Conservation (phyloP, 2,329 filamentous ascomycete genomes). For the Aspergillus sp. region DNA sequence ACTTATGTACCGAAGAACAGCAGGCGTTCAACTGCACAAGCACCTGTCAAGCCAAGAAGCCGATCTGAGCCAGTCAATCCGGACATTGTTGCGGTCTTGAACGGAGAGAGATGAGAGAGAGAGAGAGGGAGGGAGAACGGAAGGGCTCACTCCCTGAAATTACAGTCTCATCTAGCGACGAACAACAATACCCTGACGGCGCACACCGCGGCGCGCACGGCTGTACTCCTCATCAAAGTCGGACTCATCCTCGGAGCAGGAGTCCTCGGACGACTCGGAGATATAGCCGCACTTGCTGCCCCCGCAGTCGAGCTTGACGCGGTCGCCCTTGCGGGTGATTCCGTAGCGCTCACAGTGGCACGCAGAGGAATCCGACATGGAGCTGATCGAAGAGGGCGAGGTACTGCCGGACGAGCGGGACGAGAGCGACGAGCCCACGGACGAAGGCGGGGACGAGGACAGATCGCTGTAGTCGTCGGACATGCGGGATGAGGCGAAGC, state of each 20-base stretch:
- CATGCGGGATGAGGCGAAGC: constrained; percentile 71
- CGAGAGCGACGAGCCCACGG: constrained; percentile 64
- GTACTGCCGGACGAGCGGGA: constrained; percentile 66
- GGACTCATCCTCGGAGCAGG: constrained; percentile 64
- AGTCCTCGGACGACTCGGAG: constrained; percentile 62
- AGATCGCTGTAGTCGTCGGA: constrained; percentile 70
- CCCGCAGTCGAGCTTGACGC: constrained; percentile 94
- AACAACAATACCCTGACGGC: constrained; percentile 41
- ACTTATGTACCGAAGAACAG: background rate
- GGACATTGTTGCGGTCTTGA: background rate
- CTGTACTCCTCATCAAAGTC: constrained; percentile 42
- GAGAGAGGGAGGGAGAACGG: too few relatives aligned
- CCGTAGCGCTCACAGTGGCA: constrained; percentile 97
- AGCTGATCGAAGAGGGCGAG: constrained; percentile 59
- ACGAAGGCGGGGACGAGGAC: constrained; percentile 73
- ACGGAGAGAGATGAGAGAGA: background rate
- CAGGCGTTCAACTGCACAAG: constrained; percentile 1
- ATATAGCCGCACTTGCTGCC: constrained; percentile 82
- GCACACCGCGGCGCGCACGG: constrained; percentile 33
- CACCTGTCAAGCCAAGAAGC: constrained; percentile 8
- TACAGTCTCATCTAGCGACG: constrained; percentile 35
- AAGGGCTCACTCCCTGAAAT: too few relatives aligned
- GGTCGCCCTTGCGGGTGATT: constrained; percentile 88
- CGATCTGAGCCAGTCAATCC: constrained; percentile 4
- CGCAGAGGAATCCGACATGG: constrained; percentile 63